These are phyloP conservation scores for Sphenostylis stenocarpa DNA, from an alignment of 306 rosid genomes.

Conservation along the genomic window DNA sequence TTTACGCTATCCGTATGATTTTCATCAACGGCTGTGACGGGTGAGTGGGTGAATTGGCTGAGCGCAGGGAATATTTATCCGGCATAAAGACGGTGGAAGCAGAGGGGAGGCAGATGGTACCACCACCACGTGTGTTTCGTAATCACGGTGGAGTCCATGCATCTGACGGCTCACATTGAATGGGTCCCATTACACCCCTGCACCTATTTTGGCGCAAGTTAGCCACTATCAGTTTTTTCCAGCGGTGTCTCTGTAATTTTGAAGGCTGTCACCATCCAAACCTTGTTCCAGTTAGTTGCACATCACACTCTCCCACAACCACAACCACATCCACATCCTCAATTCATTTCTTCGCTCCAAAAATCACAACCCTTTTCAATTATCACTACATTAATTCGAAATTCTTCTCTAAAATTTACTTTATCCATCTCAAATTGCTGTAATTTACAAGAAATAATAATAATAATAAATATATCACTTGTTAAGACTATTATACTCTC, in stretches of 20 bases:
- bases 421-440: too few species aligned
- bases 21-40: background rate
- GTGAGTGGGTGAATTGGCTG: background rate
- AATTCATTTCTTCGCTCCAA: background rate
- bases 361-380: background rate
- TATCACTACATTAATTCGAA: background rate
- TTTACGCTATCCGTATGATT: background rate
- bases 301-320: slow-evolving; percentile 23
- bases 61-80: background rate
- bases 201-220: slow-evolving; percentile 29
- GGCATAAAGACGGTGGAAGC: background rate
- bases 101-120: slow-evolving; percentile 33
- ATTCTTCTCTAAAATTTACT: background rate
- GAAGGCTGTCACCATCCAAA: slow-evolving; percentile 26
- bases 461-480: too few species aligned
- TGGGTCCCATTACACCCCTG: slow-evolving; percentile 26
- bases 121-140: slow-evolving; percentile 35
- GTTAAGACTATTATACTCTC: too few species aligned
- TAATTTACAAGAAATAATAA: too few species aligned
- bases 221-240: background rate
- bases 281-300: slow-evolving; percentile 14
- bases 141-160: slow-evolving; percentile 18
- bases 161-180: slow-evolving; percentile 35
- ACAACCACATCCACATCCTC: background rate
- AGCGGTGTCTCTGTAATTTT: background rate